phyloP scores from a whole-genome alignment of 2,329 filamentous ascomycete species.

The Colletotrichum spaethianum region DNA sequence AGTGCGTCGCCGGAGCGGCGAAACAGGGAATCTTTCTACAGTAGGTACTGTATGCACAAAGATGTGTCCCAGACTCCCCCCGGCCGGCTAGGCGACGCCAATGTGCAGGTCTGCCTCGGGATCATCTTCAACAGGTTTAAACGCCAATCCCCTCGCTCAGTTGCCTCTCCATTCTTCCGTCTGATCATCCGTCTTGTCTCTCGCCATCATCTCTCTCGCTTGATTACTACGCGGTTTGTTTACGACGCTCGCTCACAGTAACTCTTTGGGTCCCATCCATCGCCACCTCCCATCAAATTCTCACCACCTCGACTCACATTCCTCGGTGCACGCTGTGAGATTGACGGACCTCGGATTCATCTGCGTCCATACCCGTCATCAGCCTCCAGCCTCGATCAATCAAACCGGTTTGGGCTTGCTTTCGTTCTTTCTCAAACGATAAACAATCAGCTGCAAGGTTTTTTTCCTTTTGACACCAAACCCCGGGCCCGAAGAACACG shows the following conservation, averaged over 20 bases:
- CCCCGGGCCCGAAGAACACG: slow-evolving; percentile 13
- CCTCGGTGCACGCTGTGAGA: slow-evolving; percentile 24
- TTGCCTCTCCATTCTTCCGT: slow-evolving; percentile 6
- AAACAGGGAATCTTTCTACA: slow-evolving; percentile 38
- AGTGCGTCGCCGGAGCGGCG: slow-evolving; percentile 31
- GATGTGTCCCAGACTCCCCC: slow-evolving; percentile 30
- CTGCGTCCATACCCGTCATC: slow-evolving; percentile 32
- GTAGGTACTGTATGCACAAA: slow-evolving; percentile 40
- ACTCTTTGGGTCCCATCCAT: background rate
- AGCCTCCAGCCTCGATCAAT: background rate
- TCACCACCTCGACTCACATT: slow-evolving; percentile 36
- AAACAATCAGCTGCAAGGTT: slow-evolving; percentile 13
- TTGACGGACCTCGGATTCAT: slow-evolving; percentile 18
- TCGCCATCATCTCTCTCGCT: slow-evolving; percentile 24
- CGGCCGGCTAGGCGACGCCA: slow-evolving; percentile 28
- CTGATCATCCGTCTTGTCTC: slow-evolving; percentile 33
- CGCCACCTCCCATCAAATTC: slow-evolving; percentile 1
- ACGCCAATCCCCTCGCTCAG: slow-evolving; percentile 39
- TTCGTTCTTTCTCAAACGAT: slow-evolving; percentile 19
- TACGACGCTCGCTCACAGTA: slow-evolving; percentile 25
- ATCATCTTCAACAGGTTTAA: slow-evolving; percentile 42
- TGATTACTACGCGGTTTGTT: slow-evolving; percentile 4
- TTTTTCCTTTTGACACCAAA: slow-evolving; percentile 13
- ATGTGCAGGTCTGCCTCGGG: slow-evolving; percentile 33
- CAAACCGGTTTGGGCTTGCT: background rate